phyloP scores from a whole-genome alignment of 805 yeast species.

The Jamesozyma jinghongensis region DNA sequence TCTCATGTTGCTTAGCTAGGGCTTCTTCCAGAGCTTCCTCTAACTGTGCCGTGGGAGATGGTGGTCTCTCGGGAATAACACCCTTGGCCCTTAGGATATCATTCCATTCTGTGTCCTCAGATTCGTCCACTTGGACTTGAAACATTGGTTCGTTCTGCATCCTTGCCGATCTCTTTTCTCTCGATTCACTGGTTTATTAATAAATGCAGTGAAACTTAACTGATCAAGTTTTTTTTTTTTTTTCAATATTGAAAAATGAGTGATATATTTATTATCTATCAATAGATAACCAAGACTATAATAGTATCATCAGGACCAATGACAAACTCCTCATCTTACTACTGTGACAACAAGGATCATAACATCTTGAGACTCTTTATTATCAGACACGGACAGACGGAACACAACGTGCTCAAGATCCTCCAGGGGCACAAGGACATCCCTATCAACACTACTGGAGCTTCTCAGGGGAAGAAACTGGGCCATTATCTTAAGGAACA shows the following conservation, averaged over 20 bases:
- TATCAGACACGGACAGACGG: constrained; percentile 81
- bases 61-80: constrained; percentile 83
- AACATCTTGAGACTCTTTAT: constrained; percentile 43
- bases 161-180: too few relatives aligned
- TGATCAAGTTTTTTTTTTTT: too few relatives aligned
- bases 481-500: constrained; percentile 36
- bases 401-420: constrained; percentile 56
- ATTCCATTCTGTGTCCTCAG: constrained; percentile 98
- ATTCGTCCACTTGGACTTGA: constrained; percentile 84
- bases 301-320: too few relatives aligned
- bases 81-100: constrained; percentile 88
- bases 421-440: constrained; percentile 73
- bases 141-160: constrained; percentile 46
- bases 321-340: constrained; percentile 6
- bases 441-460: constrained; percentile 53
- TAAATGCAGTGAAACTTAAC: too few relatives aligned
- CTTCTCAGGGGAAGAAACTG: constrained; percentile 46
- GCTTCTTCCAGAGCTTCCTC: constrained; percentile 88
- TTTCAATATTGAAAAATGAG: too few relatives aligned
- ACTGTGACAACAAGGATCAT: constrained; percentile 29
- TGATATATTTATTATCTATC: too few relatives aligned
- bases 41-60: constrained; percentile 76
- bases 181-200: too few relatives aligned
- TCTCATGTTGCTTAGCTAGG: constrained; percentile 66
- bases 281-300: too few relatives aligned